phyloP scores from a whole-genome alignment of 2,329 filamentous ascomycete species.

The Hortaea sp. region DNA sequence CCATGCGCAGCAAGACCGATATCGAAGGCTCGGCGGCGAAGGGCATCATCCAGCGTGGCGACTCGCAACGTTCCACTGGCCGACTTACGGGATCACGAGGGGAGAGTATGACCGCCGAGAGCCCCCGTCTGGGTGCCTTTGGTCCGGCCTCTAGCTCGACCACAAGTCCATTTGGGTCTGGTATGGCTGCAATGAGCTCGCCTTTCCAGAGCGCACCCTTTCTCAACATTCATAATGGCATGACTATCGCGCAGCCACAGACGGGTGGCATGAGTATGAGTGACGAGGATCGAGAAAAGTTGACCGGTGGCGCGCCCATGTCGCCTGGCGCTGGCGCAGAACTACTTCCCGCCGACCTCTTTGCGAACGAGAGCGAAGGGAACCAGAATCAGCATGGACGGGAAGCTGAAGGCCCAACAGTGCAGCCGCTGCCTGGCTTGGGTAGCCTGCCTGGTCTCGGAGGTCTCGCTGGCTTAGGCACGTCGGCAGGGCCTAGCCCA shows the following conservation, averaged over 20 bases:
- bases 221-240: slow-evolving; percentile 52
- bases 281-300: slow-evolving; percentile 51
- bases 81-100: slow-evolving; percentile 18
- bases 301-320: slow-evolving; percentile 58
- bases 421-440: slow-evolving; percentile 21
- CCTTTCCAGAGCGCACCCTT: slow-evolving; percentile 34
- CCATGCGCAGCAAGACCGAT: background rate
- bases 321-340: slow-evolving; percentile 63
- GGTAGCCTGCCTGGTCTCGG: slow-evolving; percentile 31
- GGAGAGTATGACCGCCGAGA: slow-evolving; percentile 27
- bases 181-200: slow-evolving; percentile 21
- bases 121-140: slow-evolving; percentile 17
- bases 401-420: background rate
- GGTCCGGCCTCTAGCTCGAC: slow-evolving; percentile 8
- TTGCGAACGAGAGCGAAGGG: slow-evolving; percentile 22
- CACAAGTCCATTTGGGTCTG: slow-evolving; percentile 26
- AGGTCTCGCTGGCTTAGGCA: slow-evolving; percentile 22
- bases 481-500: background rate
- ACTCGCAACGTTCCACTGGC: slow-evolving; percentile 3
- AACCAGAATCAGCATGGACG: background rate
- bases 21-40: background rate
- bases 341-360: slow-evolving; percentile 58
- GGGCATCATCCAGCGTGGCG: background rate
- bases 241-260: slow-evolving; percentile 40
- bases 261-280: slow-evolving; percentile 40